Conservation (phyloP, 148 eudicot genomes). For the Chenopodium berlandieri region DNA sequence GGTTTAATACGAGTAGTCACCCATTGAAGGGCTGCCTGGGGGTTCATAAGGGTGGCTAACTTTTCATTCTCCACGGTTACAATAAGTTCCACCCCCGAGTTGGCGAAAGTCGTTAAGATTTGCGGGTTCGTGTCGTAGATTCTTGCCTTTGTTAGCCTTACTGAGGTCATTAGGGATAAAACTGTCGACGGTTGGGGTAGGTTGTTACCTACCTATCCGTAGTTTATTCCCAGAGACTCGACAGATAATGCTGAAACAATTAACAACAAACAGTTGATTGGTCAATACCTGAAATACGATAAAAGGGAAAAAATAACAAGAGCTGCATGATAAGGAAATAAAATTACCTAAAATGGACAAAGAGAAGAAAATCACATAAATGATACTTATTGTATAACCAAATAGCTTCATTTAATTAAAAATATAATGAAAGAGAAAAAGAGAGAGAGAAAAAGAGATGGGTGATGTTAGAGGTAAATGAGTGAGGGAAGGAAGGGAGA, state of each 20-base stretch:
- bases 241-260: conserved; percentile 16
- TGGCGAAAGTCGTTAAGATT: conserved; percentile 58
- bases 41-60: conserved; percentile 42
- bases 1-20: conserved; percentile 54
- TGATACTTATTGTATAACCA: neutral
- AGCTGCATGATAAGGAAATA: neutral
- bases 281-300: conserved; percentile 13
- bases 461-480: neutral
- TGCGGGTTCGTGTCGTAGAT: conserved; percentile 81
- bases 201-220: conserved; percentile 71
- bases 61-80: conserved; percentile 68
- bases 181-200: conserved; percentile 64
- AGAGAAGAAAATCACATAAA: conserved; percentile 13
- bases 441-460: neutral
- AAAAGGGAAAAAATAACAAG: neutral
- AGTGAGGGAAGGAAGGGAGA: neutral
- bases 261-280: neutral
- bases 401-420: conserved; percentile 22
- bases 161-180: conserved; percentile 38
- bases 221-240: conserved; percentile 64
- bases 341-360: conserved; percentile 23
- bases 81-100: conserved; percentile 55
- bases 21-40: conserved; percentile 68
- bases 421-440: neutral
- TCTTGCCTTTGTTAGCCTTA: conserved; percentile 53